Evolutionary conservation across 1,284 basidiomycete genomes (phyloP).

Genomic region (Puccinia horiana): DNA sequence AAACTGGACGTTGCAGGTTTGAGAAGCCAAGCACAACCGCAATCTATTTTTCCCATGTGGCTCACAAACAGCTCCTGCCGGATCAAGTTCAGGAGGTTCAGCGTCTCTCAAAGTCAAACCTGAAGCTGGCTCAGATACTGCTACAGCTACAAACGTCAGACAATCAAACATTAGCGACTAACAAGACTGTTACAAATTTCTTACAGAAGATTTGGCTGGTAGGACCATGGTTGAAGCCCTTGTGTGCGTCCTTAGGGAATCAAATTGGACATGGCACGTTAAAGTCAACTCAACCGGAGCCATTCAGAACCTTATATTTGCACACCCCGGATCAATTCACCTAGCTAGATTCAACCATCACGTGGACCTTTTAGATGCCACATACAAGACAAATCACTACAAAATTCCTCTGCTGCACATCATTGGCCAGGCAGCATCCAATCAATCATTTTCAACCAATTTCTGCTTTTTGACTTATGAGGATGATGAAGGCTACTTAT

Average conservation of each 20-base stretch:
- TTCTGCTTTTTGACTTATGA: not conserved
- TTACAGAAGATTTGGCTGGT: not conserved
- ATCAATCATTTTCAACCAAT: not conserved
- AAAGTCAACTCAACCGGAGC: not conserved
- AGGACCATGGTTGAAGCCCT: too few relatives aligned
- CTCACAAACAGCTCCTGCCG: not conserved
- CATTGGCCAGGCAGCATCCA: too few relatives aligned
- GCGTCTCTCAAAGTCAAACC: too few relatives aligned
- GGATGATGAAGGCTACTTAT: not conserved
- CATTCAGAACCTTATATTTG: conserved; percentile 13
- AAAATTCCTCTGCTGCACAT: too few relatives aligned
- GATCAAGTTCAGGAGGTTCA: too few relatives aligned
- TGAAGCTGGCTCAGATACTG: too few relatives aligned
- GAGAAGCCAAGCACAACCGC: not conserved
- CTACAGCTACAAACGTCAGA: not conserved
- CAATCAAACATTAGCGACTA: not conserved
- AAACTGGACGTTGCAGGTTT: not conserved
- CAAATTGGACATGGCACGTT: not conserved
- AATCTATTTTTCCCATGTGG: not conserved
- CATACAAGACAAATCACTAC: not conserved
- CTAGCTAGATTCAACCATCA: conserved; percentile 3
- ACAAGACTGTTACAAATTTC: not conserved
- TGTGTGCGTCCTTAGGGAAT: too few relatives aligned
- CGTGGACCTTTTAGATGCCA: not conserved
- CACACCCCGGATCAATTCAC: conserved; percentile 14